Conservation (phyloP, 257 asterid species). For the Nicotiana obtusifolia region DNA sequence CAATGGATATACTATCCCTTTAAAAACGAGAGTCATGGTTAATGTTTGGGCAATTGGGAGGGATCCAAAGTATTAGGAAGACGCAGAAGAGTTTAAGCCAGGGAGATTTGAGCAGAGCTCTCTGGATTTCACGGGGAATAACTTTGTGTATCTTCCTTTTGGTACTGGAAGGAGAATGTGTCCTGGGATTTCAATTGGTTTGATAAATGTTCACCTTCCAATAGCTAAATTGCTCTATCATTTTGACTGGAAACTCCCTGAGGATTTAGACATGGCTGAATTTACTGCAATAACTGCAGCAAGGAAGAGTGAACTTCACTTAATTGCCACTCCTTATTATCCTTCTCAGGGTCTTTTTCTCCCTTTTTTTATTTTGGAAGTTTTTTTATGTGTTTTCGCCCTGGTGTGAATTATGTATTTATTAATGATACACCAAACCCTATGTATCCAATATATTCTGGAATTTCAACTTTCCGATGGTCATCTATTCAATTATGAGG, state of each 20-base stretch:
- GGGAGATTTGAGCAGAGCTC: background rate
- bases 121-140: background rate
- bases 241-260: background rate
- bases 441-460: too few relatives aligned
- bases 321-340: background rate
- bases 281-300: background rate
- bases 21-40: background rate
- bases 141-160: constrained; percentile 1
- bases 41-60: background rate
- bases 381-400: background rate
- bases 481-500: too few relatives aligned
- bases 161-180: background rate
- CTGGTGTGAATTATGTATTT: background rate
- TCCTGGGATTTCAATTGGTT: background rate
- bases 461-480: too few relatives aligned
- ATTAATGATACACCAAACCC: too few relatives aligned
- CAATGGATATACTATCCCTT: constrained; percentile 1
- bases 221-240: background rate
- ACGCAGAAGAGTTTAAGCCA: background rate
- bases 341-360: background rate
- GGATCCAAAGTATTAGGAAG: background rate
- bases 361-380: background rate
- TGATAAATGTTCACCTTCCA: background rate
- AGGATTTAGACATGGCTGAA: background rate
- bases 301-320: background rate